These are phyloP conservation scores for Posidonia oceanica DNA, from an alignment of 116 monocot species.

Conservation along the genomic window DNA sequence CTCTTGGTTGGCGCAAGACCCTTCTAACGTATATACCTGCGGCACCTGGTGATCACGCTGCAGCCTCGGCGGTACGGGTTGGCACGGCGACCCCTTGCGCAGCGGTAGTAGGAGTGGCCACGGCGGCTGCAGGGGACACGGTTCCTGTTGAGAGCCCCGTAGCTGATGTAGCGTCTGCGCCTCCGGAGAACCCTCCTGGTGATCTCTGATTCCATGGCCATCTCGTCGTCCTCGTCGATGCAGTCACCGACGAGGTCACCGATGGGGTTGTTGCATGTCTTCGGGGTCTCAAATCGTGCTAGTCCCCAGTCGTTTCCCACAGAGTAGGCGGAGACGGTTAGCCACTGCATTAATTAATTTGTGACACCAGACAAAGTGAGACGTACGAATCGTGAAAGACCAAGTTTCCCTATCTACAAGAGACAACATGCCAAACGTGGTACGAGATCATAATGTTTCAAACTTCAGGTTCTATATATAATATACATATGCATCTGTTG, in stretches of 20 bases:
- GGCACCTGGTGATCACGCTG: slow-evolving; percentile 49
- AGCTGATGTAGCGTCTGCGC: slow-evolving; percentile 44
- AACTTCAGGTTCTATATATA: no score
- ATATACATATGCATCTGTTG: no score
- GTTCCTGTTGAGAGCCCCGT: slow-evolving; percentile 42
- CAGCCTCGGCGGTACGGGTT: slow-evolving; percentile 80
- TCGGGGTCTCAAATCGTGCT: neutral
- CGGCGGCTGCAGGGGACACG: slow-evolving; percentile 52
- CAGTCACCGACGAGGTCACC: slow-evolving; percentile 18
- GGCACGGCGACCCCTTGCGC: slow-evolving; percentile 21
- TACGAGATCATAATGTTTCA: no score
- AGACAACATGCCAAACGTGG: no score
- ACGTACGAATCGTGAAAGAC: no score
- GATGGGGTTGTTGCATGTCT: neutral
- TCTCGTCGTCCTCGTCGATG: slow-evolving; percentile 33
- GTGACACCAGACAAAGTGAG: no score
- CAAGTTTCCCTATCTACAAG: no score
- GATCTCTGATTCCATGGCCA: slow-evolving; percentile 33
- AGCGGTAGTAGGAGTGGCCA: slow-evolving; percentile 72
- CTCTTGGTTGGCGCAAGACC: neutral
- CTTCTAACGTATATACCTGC: slow-evolving; percentile 3
- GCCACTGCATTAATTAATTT: neutral
- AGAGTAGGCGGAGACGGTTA: neutral
- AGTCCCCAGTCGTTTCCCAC: neutral
- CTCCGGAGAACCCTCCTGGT: slow-evolving; percentile 19